A percentile compares a stretch with the other conserved stretches of the same genome.
Evolutionary conservation across 1,139 yeast genomes (phyloP).

Genomic region (Geotrichum cucujoidarum): DNA sequence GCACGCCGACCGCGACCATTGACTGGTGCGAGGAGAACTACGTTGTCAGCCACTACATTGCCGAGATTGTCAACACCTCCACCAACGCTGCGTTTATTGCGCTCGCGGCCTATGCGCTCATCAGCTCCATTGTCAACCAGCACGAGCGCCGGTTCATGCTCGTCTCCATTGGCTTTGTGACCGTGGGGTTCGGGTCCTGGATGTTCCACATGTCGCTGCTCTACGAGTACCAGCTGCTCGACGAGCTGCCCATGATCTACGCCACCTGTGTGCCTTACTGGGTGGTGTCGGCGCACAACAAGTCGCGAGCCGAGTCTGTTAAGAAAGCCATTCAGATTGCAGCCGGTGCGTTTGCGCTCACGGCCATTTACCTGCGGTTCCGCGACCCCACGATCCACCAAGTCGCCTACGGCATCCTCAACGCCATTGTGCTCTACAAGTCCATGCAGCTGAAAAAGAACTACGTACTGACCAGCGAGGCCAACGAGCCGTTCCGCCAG

Average conservation of each 20-base stretch:
- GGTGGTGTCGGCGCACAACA: constrained; percentile 71
- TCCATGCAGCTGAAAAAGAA: constrained; percentile 48
- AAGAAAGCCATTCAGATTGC: constrained; percentile 34
- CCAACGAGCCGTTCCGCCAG: constrained; percentile 48
- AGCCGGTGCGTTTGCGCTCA: constrained; percentile 49
- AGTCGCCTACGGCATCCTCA: constrained; percentile 63
- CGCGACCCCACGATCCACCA: constrained; percentile 88
- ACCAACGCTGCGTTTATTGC: constrained; percentile 67
- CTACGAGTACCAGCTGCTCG: constrained; percentile 83
- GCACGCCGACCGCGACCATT: constrained; percentile 54
- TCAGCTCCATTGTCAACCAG: constrained; percentile 53
- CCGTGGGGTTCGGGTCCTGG: constrained; percentile 93
- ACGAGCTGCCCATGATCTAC: constrained; percentile 96
- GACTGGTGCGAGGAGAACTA: constrained; percentile 98
- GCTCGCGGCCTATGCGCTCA: constrained; percentile 65
- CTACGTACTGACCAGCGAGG: constrained; percentile 48
- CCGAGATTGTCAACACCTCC: constrained; percentile 77
- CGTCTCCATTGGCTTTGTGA: constrained; percentile 70
- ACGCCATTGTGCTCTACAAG: constrained; percentile 54
- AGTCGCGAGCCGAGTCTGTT: constrained; percentile 38
- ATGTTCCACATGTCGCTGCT: constrained; percentile 90
- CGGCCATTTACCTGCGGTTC: constrained; percentile 59
- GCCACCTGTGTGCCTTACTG: constrained; percentile 95
- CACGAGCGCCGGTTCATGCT: constrained; percentile 68
- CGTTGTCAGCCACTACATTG: constrained; percentile 75